Conservation (phyloP, 1,139 yeast genomes). For the Candida tropicalis region DNA sequence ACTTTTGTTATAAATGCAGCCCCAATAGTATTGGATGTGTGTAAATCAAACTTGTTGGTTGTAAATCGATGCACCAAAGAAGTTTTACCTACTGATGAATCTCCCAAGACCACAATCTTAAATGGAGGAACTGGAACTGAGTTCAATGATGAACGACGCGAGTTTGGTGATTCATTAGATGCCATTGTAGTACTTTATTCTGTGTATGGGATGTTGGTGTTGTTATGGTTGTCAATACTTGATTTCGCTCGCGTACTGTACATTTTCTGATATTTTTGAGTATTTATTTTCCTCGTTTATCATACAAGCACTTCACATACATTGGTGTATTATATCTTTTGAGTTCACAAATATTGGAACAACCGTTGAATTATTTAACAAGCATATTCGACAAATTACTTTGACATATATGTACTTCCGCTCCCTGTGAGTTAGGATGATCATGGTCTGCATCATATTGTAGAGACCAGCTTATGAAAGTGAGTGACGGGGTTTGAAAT, state of each 20-base stretch:
- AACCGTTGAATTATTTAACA: too few relatives aligned
- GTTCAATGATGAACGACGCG: constrained; percentile 5
- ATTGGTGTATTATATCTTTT: background rate
- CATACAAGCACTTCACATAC: background rate
- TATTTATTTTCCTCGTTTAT: background rate
- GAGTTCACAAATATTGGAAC: too few relatives aligned
- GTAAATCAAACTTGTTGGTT: constrained; percentile 35
- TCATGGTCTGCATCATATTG: too few relatives aligned
- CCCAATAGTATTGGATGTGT: constrained; percentile 50
- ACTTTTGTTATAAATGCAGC: constrained; percentile 51
- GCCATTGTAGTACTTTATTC: background rate
- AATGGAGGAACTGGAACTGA: constrained; percentile 24
- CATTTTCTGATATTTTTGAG: background rate
- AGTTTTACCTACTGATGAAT: constrained; percentile 51
- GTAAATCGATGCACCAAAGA: constrained; percentile 49
- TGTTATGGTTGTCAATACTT: background rate
- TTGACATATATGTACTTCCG: too few relatives aligned
- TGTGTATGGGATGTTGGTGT: too few relatives aligned
- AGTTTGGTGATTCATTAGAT: background rate
- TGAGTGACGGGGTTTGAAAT: constrained; percentile 6
- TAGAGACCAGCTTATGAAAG: too few relatives aligned
- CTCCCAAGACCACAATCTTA: constrained; percentile 49
- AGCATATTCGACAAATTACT: too few relatives aligned
- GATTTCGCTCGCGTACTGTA: background rate
- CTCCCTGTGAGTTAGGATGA: too few relatives aligned